phyloP scores from a whole-genome alignment of 2,329 filamentous ascomycete species.

The Phialemonium atrogriseum region DNA sequence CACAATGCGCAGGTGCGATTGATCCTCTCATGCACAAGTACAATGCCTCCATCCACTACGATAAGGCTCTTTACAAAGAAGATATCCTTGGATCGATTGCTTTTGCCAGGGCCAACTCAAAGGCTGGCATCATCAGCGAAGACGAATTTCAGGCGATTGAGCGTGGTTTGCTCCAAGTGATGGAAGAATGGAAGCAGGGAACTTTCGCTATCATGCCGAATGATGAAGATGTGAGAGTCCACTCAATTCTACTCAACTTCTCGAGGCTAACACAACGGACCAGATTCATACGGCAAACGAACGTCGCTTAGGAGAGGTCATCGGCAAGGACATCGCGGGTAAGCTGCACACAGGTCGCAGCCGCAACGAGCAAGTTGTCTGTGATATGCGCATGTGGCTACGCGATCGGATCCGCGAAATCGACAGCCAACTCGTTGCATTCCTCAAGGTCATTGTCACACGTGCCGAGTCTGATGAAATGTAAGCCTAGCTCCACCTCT shows the following conservation, averaged over 20 bases:
- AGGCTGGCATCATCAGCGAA: slow-evolving; percentile 62
- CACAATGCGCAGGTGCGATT: slow-evolving; percentile 53
- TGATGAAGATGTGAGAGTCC: slow-evolving; percentile 34
- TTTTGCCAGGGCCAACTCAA: slow-evolving; percentile 72
- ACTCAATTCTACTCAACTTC: slow-evolving; percentile 7
- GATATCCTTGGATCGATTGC: slow-evolving; percentile 76
- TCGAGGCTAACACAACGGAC: slow-evolving; percentile 21
- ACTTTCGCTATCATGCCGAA: slow-evolving; percentile 43
- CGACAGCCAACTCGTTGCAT: slow-evolving; percentile 57
- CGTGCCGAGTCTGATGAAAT: slow-evolving; percentile 61
- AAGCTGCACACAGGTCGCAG: slow-evolving; percentile 86
- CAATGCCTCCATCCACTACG: slow-evolving; percentile 74
- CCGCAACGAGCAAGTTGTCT: slow-evolving; percentile 84
- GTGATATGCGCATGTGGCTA: slow-evolving; percentile 86
- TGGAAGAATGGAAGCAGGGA: slow-evolving; percentile 43
- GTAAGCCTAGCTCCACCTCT: neutral
- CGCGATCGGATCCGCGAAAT: slow-evolving; percentile 64
- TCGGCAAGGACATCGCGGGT: slow-evolving; percentile 75
- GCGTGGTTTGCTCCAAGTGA: slow-evolving; percentile 54
- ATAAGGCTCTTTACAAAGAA: slow-evolving; percentile 68
- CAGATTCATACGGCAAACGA: slow-evolving; percentile 63
- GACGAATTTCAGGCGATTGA: slow-evolving; percentile 70
- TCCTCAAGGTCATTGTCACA: slow-evolving; percentile 60
- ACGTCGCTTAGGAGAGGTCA: slow-evolving; percentile 70
- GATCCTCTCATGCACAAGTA: slow-evolving; percentile 82